These are phyloP conservation scores for Galerina marginata DNA, from an alignment of 768 basidiomycete genomes.

Conservation along the genomic window DNA sequence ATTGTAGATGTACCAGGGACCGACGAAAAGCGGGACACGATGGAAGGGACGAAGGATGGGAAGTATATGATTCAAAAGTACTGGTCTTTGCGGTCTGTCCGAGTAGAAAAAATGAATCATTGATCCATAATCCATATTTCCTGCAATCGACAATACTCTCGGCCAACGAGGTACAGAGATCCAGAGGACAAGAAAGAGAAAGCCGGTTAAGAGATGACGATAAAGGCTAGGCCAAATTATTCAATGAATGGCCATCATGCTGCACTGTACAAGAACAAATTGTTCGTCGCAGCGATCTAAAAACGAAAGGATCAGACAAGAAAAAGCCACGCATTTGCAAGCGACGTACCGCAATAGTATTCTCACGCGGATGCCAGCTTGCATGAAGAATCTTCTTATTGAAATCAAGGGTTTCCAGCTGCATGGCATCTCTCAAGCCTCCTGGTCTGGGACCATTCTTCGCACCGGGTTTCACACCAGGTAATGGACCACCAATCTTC, in stretches of 20 bases:
- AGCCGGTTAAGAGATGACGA: slow-evolving; percentile 19
- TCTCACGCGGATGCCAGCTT: slow-evolving; percentile 98
- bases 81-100: slow-evolving; percentile 18
- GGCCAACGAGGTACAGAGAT: slow-evolving; percentile 15
- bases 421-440: slow-evolving; percentile 83
- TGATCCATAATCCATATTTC: slow-evolving; percentile 28
- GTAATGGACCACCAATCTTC: slow-evolving; percentile 90
- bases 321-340: neutral
- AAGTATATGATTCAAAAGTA: slow-evolving; percentile 8
- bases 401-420: slow-evolving; percentile 85
- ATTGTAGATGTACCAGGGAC: slow-evolving; percentile 27
- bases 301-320: slow-evolving; percentile 10
- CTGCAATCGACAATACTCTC: slow-evolving; percentile 18
- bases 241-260: slow-evolving; percentile 43
- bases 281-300: slow-evolving; percentile 97
- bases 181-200: slow-evolving; percentile 19
- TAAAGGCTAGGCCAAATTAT: slow-evolving; percentile 14
- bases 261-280: slow-evolving; percentile 87
- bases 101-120: slow-evolving; percentile 22
- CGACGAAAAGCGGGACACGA: slow-evolving; percentile 12
- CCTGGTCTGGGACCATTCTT: slow-evolving; percentile 81
- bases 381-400: slow-evolving; percentile 97
- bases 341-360: slow-evolving; percentile 90
- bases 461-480: slow-evolving; percentile 68
- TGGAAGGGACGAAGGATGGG: slow-evolving; percentile 13